Base-by-base conservation (phyloP, 176 grass and related monocot species). In the Pharus latifolius region DNA sequence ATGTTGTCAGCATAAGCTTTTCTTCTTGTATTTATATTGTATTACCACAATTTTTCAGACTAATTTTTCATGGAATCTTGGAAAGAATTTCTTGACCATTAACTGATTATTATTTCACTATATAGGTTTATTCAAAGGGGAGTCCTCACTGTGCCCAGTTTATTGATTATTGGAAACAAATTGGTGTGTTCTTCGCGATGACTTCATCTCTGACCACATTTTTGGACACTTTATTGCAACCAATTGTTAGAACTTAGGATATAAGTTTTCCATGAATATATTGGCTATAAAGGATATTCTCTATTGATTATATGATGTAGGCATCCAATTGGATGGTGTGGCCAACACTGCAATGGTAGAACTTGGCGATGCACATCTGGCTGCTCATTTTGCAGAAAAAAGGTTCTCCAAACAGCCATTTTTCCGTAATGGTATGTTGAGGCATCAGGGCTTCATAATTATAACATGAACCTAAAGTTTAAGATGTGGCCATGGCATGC, bases 71-170 rank as follows among this genome's bases (percentile, higher is more conserved):
- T 26, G 31, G 32, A 32, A 54, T 31, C 6, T 4, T 40, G 42
- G 46, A 73, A 38, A 40, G 6, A 56, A 52, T 73, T 5, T 44
- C 41, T 37, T 47, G 60, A 61, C 7, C 29, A 6, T 35, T 28
- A 67, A 1, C 51, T 70, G 66, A 57, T 30, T 63, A 38, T 73
- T 61, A 13, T 62, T 79, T 29, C 69, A 19, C 62, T 73, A 20
- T 76, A 68, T 72, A 89, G 94, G 72, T 93, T 81, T 98, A 88
- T 83, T 98, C 94, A 88, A 82, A 81, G 77, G 86, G 89, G 30
- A 98, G 94, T 74, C 75, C 56, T 70, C 89, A 61, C 16, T 93
- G 89, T 67, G 78, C 87, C 75, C 81, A 85, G 56, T 98, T 98
- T 80, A 40, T 84, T 50, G 72, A 87, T 61, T 74, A 70, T 62